Evolutionary conservation across 1,284 basidiomycete genomes (phyloP).

Genomic region (Volvariella surrecta): DNA sequence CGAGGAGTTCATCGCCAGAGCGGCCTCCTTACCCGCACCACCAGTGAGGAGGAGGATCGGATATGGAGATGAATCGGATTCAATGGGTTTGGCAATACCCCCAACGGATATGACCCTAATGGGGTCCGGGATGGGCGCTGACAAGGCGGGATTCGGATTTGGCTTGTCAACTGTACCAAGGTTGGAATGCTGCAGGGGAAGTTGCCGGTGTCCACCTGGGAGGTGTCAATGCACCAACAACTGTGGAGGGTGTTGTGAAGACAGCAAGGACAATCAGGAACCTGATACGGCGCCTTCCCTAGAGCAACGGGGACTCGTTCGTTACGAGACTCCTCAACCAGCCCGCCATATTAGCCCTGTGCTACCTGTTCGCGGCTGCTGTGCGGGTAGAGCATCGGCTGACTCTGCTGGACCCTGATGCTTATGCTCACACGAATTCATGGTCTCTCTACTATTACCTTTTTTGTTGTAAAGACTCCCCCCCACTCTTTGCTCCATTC

Average conservation of each 20-base stretch:
- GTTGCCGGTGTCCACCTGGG: slow-evolving; percentile 44
- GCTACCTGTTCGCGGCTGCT: too few relatives aligned
- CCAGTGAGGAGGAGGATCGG: slow-evolving; percentile 33
- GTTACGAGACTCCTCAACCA: too few relatives aligned
- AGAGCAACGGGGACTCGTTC: too few relatives aligned
- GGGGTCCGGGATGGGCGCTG: slow-evolving; percentile 24
- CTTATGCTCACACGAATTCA: too few relatives aligned
- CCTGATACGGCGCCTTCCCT: too few relatives aligned
- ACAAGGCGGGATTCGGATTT: slow-evolving; percentile 30
- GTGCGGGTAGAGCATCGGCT: too few relatives aligned
- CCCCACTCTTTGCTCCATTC: too few relatives aligned
- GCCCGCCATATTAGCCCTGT: too few relatives aligned
- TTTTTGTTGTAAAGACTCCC: too few relatives aligned
- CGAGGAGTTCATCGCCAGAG: slow-evolving; percentile 56
- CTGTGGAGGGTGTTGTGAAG: slow-evolving; percentile 40
- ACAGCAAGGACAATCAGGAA: too few relatives aligned
- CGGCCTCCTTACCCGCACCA: slow-evolving; percentile 48
- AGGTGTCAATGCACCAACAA: slow-evolving; percentile 41
- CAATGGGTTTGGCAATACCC: slow-evolving; percentile 41
- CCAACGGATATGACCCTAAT: slow-evolving; percentile 13
- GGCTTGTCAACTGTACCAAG: slow-evolving; percentile 52
- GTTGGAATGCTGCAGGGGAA: slow-evolving; percentile 55
- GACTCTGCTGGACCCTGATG: too few relatives aligned
- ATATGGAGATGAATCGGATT: slow-evolving; percentile 30
- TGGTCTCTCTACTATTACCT: too few relatives aligned